Evolutionary conservation across 108 stramenopile genomes (phyloP).

Genomic region (Bacterosira constricta): DNA sequence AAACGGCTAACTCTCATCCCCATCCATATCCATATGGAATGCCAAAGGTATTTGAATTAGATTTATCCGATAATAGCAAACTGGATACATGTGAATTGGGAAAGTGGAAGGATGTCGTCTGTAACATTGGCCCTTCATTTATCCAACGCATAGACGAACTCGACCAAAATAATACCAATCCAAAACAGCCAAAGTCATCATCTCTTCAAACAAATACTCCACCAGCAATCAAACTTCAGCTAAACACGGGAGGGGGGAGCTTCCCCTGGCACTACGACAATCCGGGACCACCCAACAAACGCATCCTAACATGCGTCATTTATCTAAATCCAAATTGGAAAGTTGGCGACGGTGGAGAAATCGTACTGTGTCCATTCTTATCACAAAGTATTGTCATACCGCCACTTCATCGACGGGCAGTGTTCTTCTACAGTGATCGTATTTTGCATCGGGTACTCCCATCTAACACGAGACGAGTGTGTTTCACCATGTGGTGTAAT

Average conservation of each 20-base stretch:
- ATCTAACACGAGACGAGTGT: conserved; percentile 17
- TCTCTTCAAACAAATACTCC: conserved; percentile 11
- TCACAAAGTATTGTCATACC: conserved; percentile 8
- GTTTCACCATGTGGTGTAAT: conserved; percentile 36
- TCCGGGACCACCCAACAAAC: conserved; percentile 42
- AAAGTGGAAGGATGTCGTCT: conserved; percentile 16
- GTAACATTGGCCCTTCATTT: conserved; percentile 24
- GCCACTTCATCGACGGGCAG: conserved; percentile 38
- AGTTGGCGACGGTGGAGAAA: conserved; percentile 48
- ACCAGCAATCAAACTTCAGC: conserved; percentile 37
- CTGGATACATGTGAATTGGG: background rate
- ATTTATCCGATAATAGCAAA: conserved; percentile 8
- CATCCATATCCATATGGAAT: too few relatives aligned
- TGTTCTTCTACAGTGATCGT: conserved; percentile 40
- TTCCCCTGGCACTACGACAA: conserved; percentile 47
- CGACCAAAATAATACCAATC: conserved; percentile 2
- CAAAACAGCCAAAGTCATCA: background rate
- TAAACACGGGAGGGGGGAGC: conserved; percentile 31
- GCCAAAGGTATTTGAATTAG: conserved; percentile 34
- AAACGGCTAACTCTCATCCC: too few relatives aligned
- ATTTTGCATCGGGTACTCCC: conserved; percentile 38
- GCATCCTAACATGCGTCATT: conserved; percentile 46
- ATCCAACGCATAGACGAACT: conserved; percentile 18
- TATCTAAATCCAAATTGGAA: conserved; percentile 49
- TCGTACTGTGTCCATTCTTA: conserved; percentile 37